Percentiles rank a stretch among this genome's conserved stretches.
These are phyloP conservation scores for Kwoniella europaea DNA, from an alignment of 768 basidiomycete genomes.

Conservation along the genomic window DNA sequence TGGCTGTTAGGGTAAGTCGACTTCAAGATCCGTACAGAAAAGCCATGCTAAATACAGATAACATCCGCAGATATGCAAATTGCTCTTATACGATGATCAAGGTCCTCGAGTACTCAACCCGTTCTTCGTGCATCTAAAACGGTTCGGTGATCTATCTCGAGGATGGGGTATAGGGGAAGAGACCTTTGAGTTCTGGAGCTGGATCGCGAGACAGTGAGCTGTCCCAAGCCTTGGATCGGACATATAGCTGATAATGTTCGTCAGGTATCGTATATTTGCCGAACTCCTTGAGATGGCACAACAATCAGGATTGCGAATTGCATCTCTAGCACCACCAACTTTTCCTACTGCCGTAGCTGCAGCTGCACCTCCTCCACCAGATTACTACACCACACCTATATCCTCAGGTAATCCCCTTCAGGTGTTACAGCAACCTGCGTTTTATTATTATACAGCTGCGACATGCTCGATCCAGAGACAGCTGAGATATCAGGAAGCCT, in stretches of 20 bases:
- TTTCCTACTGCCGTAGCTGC: constrained; percentile 41
- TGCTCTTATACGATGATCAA: constrained; percentile 90
- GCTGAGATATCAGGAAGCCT: constrained; percentile 68
- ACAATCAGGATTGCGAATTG: constrained; percentile 55
- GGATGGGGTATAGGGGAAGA: constrained; percentile 97
- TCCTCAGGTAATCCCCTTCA: constrained; percentile 79
- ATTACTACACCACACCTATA: constrained; percentile 67
- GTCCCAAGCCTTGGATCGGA: not conserved
- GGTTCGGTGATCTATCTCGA: constrained; percentile 79
- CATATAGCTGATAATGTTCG: not conserved
- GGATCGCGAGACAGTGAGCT: constrained; percentile 87
- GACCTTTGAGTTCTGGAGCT: constrained; percentile 97
- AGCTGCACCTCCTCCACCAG: constrained; percentile 59
- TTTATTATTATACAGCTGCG: constrained; percentile 88
- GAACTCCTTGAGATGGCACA: constrained; percentile 87
- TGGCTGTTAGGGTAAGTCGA: constrained; percentile 77
- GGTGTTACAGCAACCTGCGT: constrained; percentile 86
- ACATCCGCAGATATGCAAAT: constrained; percentile 74
- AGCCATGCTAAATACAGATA: not conserved
- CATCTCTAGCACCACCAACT: constrained; percentile 44
- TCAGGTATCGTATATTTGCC: constrained; percentile 83
- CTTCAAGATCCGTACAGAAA: not conserved
- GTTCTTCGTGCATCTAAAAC: constrained; percentile 81
- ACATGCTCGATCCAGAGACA: constrained; percentile 78
- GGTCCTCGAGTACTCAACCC: constrained; percentile 78